A percentile compares a stretch with the other conserved stretches of the same genome.
phyloP scores from a whole-genome alignment of 345 rosid genomes.

The Eucalyptus erythrocorys region DNA sequence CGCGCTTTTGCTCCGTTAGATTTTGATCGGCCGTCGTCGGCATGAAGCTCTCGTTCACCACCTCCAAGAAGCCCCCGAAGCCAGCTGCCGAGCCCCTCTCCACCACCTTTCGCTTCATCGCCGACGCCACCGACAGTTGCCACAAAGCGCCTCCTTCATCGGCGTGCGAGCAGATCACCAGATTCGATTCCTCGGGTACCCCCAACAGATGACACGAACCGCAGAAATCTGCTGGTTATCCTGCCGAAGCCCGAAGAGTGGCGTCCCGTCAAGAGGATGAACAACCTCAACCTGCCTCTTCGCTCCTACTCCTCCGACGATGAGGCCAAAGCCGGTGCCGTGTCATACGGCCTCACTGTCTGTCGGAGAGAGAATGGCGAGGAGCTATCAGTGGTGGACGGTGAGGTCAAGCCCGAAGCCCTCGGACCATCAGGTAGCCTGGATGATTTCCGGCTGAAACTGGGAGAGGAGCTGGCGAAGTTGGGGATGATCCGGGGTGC shows the following conservation, averaged over 20 bases:
- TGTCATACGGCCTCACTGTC: conserved; percentile 49
- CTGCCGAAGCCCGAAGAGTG: conserved; percentile 46
- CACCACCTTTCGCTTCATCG: background rate
- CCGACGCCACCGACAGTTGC: background rate
- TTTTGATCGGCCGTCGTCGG: too few relatives aligned
- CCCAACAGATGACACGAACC: conserved; percentile 12
- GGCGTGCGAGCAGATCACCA: conserved; percentile 22
- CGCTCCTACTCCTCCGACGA: background rate
- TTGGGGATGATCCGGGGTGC: conserved; percentile 42
- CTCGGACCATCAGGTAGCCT: conserved; percentile 1
- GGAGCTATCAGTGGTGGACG: background rate
- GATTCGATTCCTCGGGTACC: conserved; percentile 46
- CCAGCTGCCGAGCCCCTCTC: conserved; percentile 14
- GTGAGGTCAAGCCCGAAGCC: background rate
- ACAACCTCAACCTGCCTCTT: conserved; percentile 43
- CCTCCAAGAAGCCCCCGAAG: conserved; percentile 30
- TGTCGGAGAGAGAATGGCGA: background rate
- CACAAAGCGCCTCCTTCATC: background rate
- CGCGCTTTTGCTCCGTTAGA: too few relatives aligned
- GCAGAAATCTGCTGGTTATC: conserved; percentile 19
- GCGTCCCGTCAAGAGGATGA: conserved; percentile 50
- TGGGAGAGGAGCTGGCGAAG: conserved; percentile 30
- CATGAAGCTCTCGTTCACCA: conserved; percentile 49
- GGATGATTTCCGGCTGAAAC: conserved; percentile 11
- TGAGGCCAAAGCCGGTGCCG: background rate